Conservation (phyloP, 148 eudicot genomes). For the Chenopodium quinoa region DNA sequence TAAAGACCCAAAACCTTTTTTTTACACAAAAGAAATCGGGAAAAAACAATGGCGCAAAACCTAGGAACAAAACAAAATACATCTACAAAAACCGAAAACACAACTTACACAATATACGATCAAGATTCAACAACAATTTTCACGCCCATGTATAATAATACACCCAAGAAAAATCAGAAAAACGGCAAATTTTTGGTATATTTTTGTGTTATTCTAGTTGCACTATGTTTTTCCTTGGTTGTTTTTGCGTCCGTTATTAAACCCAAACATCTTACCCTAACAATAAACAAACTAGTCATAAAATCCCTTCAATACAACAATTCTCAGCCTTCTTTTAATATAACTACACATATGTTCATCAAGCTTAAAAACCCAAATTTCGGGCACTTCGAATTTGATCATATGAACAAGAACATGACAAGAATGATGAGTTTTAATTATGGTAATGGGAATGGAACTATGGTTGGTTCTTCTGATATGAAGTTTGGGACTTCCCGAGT, state of each 20-base stretch:
- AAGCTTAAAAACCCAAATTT: slow-evolving; percentile 36
- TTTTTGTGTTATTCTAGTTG: slow-evolving; percentile 23
- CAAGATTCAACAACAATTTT: not conserved
- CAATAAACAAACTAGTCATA: slow-evolving; percentile 18
- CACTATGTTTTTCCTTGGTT: slow-evolving; percentile 22
- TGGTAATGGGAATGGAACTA: slow-evolving; percentile 24
- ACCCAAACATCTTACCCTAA: slow-evolving; percentile 24
- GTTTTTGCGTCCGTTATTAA: slow-evolving; percentile 30
- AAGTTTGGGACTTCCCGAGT: slow-evolving; percentile 16
- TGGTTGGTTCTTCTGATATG: slow-evolving; percentile 10
- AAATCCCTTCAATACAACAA: slow-evolving; percentile 20
- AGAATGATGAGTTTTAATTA: slow-evolving; percentile 22
- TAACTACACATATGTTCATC: slow-evolving; percentile 25
- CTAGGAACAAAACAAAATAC: not conserved
- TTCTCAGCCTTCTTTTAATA: slow-evolving; percentile 30
- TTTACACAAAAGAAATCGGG: not conserved
- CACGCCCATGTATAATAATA: not conserved
- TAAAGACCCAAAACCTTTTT: not conserved
- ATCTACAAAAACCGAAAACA: not conserved
- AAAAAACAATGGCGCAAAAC: not conserved
- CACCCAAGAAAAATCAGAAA: not conserved
- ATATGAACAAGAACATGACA: not conserved
- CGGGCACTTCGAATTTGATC: slow-evolving; percentile 27
- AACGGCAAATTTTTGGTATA: slow-evolving; percentile 40
- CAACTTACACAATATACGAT: too few species aligned